Evolutionary conservation across 2,329 filamentous ascomycete genomes (phyloP).

Genomic region (Karstenula rhodostoma): DNA sequence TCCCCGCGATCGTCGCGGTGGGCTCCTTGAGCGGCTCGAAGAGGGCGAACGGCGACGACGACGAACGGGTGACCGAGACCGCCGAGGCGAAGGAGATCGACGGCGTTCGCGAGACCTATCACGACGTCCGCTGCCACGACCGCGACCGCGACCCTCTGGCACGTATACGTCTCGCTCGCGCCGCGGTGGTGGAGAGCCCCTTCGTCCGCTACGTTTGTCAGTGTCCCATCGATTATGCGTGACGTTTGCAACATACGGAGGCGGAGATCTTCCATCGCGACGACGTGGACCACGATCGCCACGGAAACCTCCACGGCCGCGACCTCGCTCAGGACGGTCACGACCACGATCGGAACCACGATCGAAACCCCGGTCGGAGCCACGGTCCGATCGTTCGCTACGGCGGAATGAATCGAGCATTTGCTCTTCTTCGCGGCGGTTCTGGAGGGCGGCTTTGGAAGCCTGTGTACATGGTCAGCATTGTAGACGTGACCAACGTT

Average conservation of each 20-base stretch:
- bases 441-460: conserved; percentile 80
- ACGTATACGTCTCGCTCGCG: conserved; percentile 66
- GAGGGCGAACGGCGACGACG: conserved; percentile 38
- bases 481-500: background rate
- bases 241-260: conserved; percentile 32
- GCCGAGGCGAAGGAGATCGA: conserved; percentile 44
- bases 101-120: conserved; percentile 43
- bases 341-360: conserved; percentile 56
- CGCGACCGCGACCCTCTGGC: conserved; percentile 58
- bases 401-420: conserved; percentile 73
- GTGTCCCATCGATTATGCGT: background rate
- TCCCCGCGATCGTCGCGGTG: conserved; percentile 41
- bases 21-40: conserved; percentile 51
- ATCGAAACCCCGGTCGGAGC: conserved; percentile 36
- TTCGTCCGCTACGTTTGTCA: conserved; percentile 52
- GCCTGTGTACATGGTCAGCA: conserved; percentile 66
- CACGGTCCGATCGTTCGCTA: conserved; percentile 63
- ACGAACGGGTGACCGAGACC: conserved; percentile 37
- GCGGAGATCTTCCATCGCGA: conserved; percentile 62
- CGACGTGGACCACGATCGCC: conserved; percentile 58
- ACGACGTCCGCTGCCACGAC: conserved; percentile 47
- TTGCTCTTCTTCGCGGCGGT: conserved; percentile 71
- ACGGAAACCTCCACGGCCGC: conserved; percentile 49
- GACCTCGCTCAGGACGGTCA: conserved; percentile 55
- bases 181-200: conserved; percentile 57